A percentile compares a stretch with the other conserved stretches of the same genome.
These are phyloP conservation scores for Kalmanozyma brasiliensis DNA, from an alignment of 1,284 basidiomycete genomes.

Conservation along the genomic window DNA sequence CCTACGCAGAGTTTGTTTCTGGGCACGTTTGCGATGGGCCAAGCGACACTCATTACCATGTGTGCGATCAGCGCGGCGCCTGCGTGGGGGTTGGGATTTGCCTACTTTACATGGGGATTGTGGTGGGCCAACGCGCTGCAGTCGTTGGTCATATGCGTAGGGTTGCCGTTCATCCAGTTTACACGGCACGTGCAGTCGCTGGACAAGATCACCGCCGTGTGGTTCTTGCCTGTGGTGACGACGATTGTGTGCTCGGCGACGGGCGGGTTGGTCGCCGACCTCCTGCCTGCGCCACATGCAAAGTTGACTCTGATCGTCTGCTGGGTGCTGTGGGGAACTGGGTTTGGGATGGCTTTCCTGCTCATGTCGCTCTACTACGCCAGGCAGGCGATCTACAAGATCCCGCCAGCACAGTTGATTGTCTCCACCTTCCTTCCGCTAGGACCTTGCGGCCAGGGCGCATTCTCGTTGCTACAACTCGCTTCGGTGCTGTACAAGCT, in stretches of 20 bases:
- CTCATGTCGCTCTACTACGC: slow-evolving; percentile 73
- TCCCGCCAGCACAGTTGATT: slow-evolving; percentile 71
- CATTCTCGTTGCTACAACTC: slow-evolving; percentile 73
- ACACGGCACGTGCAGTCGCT: slow-evolving; percentile 75
- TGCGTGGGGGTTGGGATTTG: slow-evolving; percentile 72
- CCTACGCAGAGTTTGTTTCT: slow-evolving; percentile 77
- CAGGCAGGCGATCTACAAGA: slow-evolving; percentile 70
- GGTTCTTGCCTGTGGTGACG: slow-evolving; percentile 77
- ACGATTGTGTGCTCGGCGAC: slow-evolving; percentile 77
- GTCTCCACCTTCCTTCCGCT: slow-evolving; percentile 75
- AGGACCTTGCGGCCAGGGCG: slow-evolving; percentile 74
- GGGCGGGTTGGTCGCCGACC: slow-evolving; percentile 74
- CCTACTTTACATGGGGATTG: slow-evolving; percentile 75
- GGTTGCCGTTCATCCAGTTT: slow-evolving; percentile 77
- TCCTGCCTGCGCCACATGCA: slow-evolving; percentile 72
- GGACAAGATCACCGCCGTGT: slow-evolving; percentile 63
- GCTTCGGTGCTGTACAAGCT: slow-evolving; percentile 39
- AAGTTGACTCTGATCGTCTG: slow-evolving; percentile 72
- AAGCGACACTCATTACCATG: slow-evolving; percentile 75
- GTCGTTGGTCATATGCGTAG: slow-evolving; percentile 75
- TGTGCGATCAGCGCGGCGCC: slow-evolving; percentile 70
- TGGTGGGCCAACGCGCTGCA: slow-evolving; percentile 80
- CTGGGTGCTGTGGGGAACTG: slow-evolving; percentile 69
- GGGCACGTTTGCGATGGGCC: slow-evolving; percentile 78
- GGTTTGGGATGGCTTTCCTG: slow-evolving; percentile 72